Evolutionary conservation across 352 stramenopile species (phyloP), one percentile per base, ranked within the genome.

Genomic region (Phytophthora rubi): DNA sequence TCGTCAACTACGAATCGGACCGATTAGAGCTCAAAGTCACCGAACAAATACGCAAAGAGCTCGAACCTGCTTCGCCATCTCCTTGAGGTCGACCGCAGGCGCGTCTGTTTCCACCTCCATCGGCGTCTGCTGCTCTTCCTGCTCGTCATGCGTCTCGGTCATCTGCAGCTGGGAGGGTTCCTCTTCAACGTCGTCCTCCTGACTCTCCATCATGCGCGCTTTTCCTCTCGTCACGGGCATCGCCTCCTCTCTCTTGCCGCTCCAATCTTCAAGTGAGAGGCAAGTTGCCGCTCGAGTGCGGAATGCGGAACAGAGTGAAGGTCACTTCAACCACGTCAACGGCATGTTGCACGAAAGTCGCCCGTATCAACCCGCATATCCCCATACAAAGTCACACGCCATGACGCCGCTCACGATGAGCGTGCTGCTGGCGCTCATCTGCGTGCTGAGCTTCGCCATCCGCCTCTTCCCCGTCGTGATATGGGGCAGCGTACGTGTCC

Each of bases 401-500:
- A 73, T 83, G 60, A 71, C 67, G 62, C 67, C 70, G 33, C 58
- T 77, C n/a, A 61, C 63, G 57, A 79, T 72, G 35, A 57, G 62
- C 37, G 70, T 77, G 45, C 71, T 97, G 60, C 71, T 98, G 32
- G 80, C 79, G 54, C 78, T 90, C 45, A 97, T 97, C 68, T 97
- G 90, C 77, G 76, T 87, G 53, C 75, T 98, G n/a, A 89, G 90
- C 44, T 83, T 98, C 68, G 71, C 86, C 70, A 97, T 98, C 59
- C 88, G 94, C 23, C 85, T 98, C 59, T 98, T 98, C 73, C 91
- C 94, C 15, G 89, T 98, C 33, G 94, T 95, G 30, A 67, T 89
- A 30, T 98, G 94, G 85, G 94, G 96, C 39, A 95, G 80, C 39
- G 88, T 93, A 78, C 54, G 77, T 87, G 4, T 55, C 7, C 62